phyloP scores from a whole-genome alignment of 2,329 filamentous ascomycete species.

The Penicillium sp. region DNA sequence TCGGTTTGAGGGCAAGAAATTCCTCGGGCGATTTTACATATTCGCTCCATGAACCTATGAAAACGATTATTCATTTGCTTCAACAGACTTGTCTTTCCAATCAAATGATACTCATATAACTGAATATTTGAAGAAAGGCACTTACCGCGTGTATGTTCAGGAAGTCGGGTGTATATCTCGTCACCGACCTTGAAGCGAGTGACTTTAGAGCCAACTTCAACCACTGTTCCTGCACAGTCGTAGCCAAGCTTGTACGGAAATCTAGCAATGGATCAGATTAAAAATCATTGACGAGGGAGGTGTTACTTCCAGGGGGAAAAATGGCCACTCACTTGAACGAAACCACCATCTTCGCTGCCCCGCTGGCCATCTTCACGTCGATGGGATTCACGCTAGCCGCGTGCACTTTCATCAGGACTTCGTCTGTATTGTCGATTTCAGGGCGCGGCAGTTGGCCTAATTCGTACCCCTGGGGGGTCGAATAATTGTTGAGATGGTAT shows the following conservation, averaged over 20 bases:
- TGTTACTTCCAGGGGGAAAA: too few species aligned
- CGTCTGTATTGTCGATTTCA: constrained; percentile 16
- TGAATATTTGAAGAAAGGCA: background rate
- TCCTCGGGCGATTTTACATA: constrained; percentile 31
- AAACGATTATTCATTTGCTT: background rate
- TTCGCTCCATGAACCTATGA: constrained; percentile 35
- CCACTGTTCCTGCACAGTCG: constrained; percentile 38
- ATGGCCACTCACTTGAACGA: constrained; percentile 28
- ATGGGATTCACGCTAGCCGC: constrained; percentile 45
- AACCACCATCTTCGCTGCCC: constrained; percentile 28
- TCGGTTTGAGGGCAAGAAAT: constrained; percentile 39
- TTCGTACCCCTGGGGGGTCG: constrained; percentile 20
- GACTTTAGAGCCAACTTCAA: constrained; percentile 30
- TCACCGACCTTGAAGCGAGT: constrained; percentile 36
- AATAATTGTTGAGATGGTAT: constrained; percentile 16
- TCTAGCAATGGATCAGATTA: constrained; percentile 15
- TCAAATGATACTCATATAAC: background rate
- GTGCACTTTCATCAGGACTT: constrained; percentile 30
- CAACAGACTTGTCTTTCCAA: background rate
- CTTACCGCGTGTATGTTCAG: constrained; percentile 26
- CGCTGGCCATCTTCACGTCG: constrained; percentile 41
- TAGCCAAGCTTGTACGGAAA: constrained; percentile 43
- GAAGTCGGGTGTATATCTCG: constrained; percentile 33
- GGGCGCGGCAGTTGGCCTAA: constrained; percentile 16
- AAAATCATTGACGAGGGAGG: too few species aligned